Percentiles rank a stretch among this genome's conserved stretches.
Conservation (phyloP, 345 rosid species). For the Stellera chamaejasme region DNA sequence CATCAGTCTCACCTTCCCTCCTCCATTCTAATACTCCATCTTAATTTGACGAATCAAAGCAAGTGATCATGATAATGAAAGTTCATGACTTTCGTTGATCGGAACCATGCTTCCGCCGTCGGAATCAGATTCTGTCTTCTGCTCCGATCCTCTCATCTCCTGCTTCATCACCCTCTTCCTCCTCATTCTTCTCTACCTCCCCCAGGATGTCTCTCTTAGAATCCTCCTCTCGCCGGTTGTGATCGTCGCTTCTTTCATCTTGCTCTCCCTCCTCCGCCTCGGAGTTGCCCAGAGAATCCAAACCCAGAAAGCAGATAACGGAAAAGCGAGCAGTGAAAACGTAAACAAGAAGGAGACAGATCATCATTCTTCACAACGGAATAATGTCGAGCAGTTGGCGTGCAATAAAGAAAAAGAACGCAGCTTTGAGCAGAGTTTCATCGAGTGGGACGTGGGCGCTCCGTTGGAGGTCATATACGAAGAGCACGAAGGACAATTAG, state of each 20-base stretch:
- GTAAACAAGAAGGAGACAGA: conserved; percentile 1
- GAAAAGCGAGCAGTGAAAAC: background rate
- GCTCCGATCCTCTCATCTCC: conserved; percentile 44
- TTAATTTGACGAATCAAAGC: conserved; percentile 18
- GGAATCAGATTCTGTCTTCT: conserved; percentile 3
- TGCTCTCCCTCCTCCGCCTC: conserved; percentile 48
- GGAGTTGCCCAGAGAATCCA: conserved; percentile 23
- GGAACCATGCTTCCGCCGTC: background rate
- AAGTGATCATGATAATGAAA: conserved; percentile 11
- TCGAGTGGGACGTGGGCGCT: conserved; percentile 72
- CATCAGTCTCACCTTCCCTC: background rate
- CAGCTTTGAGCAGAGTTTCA: conserved; percentile 28
- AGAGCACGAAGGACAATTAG: conserved; percentile 39
- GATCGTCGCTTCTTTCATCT: conserved; percentile 33
- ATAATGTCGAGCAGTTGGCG: conserved; percentile 15
- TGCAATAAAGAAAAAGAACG: conserved; percentile 5
- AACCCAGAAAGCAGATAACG: conserved; percentile 5
- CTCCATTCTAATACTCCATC: too few relatives aligned
- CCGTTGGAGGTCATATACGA: conserved; percentile 83
- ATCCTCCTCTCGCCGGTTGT: conserved; percentile 44
- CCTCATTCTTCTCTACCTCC: conserved; percentile 46
- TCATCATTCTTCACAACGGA: background rate
- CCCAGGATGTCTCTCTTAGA: conserved; percentile 20
- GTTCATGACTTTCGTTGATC: conserved; percentile 2
- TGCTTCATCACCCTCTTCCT: conserved; percentile 40